phyloP scores from a whole-genome alignment of 257 asterid species.

The Osmanthus fragrans region DNA sequence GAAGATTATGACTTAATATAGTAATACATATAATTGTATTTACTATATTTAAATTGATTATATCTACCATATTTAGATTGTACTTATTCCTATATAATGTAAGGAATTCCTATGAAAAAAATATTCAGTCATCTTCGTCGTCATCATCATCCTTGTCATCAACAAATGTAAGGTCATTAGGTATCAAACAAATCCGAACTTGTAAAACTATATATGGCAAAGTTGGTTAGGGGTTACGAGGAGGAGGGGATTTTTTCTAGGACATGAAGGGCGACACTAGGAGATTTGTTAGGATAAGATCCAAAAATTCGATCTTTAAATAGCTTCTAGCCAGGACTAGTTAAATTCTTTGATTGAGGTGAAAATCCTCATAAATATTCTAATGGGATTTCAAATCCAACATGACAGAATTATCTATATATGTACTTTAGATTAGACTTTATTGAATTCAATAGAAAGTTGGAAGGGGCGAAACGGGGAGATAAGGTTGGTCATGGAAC shows the following conservation, averaged over 20 bases:
- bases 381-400: background rate
- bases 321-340: background rate
- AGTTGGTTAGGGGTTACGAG: background rate
- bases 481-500: background rate
- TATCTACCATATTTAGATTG: too few relatives aligned
- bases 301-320: background rate
- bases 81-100: too few relatives aligned
- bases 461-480: background rate
- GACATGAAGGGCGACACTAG: background rate
- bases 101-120: too few relatives aligned
- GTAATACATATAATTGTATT: too few relatives aligned
- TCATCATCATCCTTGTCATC: too few relatives aligned
- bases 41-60: too few relatives aligned
- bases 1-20: too few relatives aligned
- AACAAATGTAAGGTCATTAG: background rate
- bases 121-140: too few relatives aligned
- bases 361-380: background rate
- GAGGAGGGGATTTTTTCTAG: background rate
- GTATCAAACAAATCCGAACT: background rate
- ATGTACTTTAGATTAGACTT: background rate
- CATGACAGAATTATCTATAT: background rate
- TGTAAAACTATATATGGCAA: background rate
- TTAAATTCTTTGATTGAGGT: background rate
- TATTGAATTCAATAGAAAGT: background rate
- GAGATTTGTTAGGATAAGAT: slow-evolving; percentile 1